phyloP scores from a whole-genome alignment of 139 green algal genomes.

The Chara braunii region DNA sequence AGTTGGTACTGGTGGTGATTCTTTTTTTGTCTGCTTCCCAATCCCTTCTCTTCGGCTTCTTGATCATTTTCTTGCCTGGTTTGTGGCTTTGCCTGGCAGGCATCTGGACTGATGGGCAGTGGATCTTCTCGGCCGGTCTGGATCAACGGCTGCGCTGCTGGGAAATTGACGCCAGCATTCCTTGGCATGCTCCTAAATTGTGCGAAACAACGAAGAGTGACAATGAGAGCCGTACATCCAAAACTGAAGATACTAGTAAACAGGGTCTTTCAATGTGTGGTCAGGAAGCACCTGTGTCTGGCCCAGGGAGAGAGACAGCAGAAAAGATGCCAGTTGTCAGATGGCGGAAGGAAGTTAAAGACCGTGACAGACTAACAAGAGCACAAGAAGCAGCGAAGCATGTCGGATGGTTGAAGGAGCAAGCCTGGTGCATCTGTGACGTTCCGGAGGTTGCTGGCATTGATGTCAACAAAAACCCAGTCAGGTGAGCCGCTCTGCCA shows the following conservation, averaged over 20 bases:
- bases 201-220: too few species aligned
- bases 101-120: constrained; percentile 29
- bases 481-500: too few species aligned
- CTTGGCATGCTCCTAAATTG: not conserved
- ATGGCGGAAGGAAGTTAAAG: not conserved
- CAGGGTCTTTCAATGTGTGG: too few species aligned
- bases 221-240: too few species aligned
- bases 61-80: too few species aligned
- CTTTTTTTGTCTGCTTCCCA: too few species aligned
- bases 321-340: not conserved
- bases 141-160: constrained; percentile 34
- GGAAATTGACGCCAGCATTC: not conserved
- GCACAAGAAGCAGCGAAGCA: not conserved
- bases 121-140: constrained; percentile 12
- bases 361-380: not conserved
- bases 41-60: too few species aligned
- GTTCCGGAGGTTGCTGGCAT: constrained; percentile 13
- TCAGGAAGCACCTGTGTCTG: too few species aligned
- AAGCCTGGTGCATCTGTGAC: constrained; percentile 8
- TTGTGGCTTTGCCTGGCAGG: too few species aligned
- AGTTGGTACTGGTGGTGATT: too few species aligned
- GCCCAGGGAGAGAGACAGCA: not conserved
- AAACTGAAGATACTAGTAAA: too few species aligned
- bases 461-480: too few species aligned
- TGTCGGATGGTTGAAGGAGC: not conserved